These are phyloP conservation scores for Globisporangium spiculum DNA, from an alignment of 352 stramenopile genomes.

Conservation along the genomic window DNA sequence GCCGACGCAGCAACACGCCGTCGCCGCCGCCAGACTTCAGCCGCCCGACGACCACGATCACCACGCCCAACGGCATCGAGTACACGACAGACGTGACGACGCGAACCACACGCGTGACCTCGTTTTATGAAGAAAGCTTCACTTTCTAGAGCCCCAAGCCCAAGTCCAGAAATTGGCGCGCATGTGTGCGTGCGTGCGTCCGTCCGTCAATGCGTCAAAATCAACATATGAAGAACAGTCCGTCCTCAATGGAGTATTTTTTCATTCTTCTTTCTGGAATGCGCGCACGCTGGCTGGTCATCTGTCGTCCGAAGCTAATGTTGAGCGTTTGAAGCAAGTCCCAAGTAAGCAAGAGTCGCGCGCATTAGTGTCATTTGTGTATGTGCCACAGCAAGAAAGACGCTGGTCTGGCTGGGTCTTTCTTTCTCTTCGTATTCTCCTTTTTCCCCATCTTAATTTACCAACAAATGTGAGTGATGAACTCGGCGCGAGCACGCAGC, in stretches of 20 bases:
- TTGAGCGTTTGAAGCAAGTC: no score
- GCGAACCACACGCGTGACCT: constrained; percentile 21
- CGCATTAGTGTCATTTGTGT: no score
- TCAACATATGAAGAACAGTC: not conserved
- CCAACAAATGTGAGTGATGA: no score
- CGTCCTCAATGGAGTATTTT: constrained; percentile 2
- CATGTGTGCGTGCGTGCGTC: not conserved
- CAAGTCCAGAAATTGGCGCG: not conserved
- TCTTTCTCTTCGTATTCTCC: no score
- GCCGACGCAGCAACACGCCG: not conserved
- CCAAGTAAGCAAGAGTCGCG: no score
- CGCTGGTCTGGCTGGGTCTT: no score
- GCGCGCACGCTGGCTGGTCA: not conserved
- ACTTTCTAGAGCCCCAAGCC: constrained; percentile 35
- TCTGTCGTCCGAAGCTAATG: no score
- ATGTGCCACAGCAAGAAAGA: no score
- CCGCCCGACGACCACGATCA: constrained; percentile 18
- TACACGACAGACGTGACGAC: constrained; percentile 20
- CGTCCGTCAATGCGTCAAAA: not conserved
- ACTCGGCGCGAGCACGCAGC: no score
- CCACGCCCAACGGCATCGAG: constrained; percentile 23
- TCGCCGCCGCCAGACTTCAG: constrained; percentile 1
- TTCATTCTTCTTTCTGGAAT: not conserved
- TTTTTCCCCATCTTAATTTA: no score
- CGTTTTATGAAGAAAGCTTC: constrained; percentile 58